Conservation (phyloP, 1,284 basidiomycete species). For the Clitocybe nebularis region DNA sequence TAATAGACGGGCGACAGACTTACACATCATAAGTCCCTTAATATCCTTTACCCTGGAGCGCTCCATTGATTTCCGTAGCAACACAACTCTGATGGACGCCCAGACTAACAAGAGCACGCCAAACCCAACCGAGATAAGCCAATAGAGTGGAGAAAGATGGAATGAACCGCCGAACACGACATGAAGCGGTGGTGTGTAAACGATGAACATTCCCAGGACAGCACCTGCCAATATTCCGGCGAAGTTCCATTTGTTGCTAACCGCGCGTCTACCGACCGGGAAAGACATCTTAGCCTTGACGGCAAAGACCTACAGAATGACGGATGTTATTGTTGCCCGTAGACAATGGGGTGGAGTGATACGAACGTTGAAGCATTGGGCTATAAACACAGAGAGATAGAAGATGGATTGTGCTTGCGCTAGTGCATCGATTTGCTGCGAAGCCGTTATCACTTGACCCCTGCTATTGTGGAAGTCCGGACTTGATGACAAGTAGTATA, state of each 20-base stretch:
- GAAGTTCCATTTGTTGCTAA: constrained; percentile 65
- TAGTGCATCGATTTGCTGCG: constrained; percentile 53
- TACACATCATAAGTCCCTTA: constrained; percentile 66
- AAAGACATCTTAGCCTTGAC: constrained; percentile 62
- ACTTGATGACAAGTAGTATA: constrained; percentile 46
- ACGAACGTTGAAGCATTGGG: constrained; percentile 65
- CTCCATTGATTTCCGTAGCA: constrained; percentile 53
- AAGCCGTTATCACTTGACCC: constrained; percentile 42
- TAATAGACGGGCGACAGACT: constrained; percentile 22
- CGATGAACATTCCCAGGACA: constrained; percentile 60
- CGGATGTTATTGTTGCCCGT: not conserved
- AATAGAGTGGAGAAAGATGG: constrained; percentile 59
- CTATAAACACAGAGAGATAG: constrained; percentile 66
- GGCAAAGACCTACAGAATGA: constrained; percentile 48
- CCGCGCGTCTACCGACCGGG: constrained; percentile 55
- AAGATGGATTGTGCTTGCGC: constrained; percentile 61
- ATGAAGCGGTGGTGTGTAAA: constrained; percentile 66
- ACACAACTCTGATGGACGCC: constrained; percentile 54
- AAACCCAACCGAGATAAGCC: constrained; percentile 63
- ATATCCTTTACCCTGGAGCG: constrained; percentile 59
- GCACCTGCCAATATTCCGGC: constrained; percentile 60
- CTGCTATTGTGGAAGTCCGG: constrained; percentile 53
- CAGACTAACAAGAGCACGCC: constrained; percentile 57
- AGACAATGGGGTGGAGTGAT: not conserved
- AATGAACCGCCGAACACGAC: constrained; percentile 62